Evolutionary conservation across 2,329 filamentous ascomycete species (phyloP).

Genomic region (Aspergillus chevalieri): DNA sequence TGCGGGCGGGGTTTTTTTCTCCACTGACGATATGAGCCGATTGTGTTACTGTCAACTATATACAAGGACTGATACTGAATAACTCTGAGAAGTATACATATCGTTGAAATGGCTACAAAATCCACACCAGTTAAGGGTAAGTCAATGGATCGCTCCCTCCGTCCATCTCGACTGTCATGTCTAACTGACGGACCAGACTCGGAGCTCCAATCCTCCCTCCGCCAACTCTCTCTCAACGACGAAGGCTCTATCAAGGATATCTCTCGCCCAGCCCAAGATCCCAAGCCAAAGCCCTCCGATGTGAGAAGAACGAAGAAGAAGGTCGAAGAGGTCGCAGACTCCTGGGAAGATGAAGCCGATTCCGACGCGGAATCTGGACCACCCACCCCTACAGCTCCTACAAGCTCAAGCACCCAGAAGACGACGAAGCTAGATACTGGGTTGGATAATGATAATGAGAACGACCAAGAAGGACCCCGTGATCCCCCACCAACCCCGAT

Average conservation of each 20-base stretch:
- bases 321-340: slow-evolving; percentile 51
- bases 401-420: slow-evolving; percentile 15
- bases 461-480: slow-evolving; percentile 20
- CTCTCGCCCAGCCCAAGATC: slow-evolving; percentile 13
- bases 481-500: slow-evolving; percentile 65
- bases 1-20: not conserved
- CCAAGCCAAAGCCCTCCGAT: too few species aligned
- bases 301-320: slow-evolving; percentile 17
- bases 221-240: slow-evolving; percentile 24
- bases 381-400: slow-evolving; percentile 6
- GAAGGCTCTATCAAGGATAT: slow-evolving; percentile 25
- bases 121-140: not conserved
- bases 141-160: not conserved
- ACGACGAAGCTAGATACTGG: slow-evolving; percentile 17
- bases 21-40: not conserved
- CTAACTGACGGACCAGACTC: slow-evolving; percentile 7
- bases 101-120: not conserved
- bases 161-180: not conserved
- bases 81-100: not conserved
- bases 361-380: slow-evolving; percentile 8
- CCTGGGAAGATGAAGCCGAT: slow-evolving; percentile 70
- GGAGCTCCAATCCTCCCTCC: slow-evolving; percentile 28
- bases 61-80: not conserved
- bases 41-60: not conserved
- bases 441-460: not conserved